Percentiles rank a stretch among this genome's conserved stretches.
Conservation (phyloP, 2,329 filamentous ascomycete species). For the Whalleya microplaca region DNA sequence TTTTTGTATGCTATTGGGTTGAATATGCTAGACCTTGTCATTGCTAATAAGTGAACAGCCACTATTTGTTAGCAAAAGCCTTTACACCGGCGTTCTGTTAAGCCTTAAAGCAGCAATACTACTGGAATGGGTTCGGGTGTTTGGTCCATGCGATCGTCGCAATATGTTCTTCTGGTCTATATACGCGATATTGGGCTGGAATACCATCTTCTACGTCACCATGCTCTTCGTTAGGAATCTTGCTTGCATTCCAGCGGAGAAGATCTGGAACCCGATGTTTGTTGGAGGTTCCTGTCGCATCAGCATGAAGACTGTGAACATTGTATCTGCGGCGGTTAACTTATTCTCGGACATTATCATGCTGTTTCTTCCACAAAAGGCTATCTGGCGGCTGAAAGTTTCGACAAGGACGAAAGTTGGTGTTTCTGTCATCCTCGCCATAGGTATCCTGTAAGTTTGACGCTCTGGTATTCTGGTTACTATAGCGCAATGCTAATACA, state of each 20-base stretch:
- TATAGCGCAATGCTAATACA: not conserved
- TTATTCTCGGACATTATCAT: constrained; percentile 21
- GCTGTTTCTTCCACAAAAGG: constrained; percentile 17
- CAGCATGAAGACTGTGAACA: constrained; percentile 13
- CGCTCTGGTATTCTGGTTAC: not conserved
- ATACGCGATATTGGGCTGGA: constrained; percentile 15
- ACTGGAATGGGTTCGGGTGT: constrained; percentile 20
- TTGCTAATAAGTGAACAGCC: not conserved
- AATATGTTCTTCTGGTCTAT: constrained; percentile 22
- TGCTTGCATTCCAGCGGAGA: constrained; percentile 19
- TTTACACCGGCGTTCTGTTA: constrained; percentile 19
- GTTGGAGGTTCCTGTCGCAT: constrained; percentile 17
- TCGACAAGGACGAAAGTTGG: constrained; percentile 13
- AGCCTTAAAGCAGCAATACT: constrained; percentile 24
- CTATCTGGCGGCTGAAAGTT: constrained; percentile 21
- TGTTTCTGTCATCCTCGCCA: constrained; percentile 15
- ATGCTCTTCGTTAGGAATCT: constrained; percentile 21
- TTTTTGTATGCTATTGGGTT: constrained; percentile 10
- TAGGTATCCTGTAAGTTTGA: constrained; percentile 20
- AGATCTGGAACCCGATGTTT: constrained; percentile 20
- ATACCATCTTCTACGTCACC: constrained; percentile 22
- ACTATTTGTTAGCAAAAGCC: constrained; percentile 16
- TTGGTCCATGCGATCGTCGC: constrained; percentile 18
- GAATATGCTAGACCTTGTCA: not conserved
- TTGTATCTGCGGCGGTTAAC: constrained; percentile 18